phyloP scores from a whole-genome alignment of 2,329 filamentous ascomycete species.

The Lachnellula occidentalis region DNA sequence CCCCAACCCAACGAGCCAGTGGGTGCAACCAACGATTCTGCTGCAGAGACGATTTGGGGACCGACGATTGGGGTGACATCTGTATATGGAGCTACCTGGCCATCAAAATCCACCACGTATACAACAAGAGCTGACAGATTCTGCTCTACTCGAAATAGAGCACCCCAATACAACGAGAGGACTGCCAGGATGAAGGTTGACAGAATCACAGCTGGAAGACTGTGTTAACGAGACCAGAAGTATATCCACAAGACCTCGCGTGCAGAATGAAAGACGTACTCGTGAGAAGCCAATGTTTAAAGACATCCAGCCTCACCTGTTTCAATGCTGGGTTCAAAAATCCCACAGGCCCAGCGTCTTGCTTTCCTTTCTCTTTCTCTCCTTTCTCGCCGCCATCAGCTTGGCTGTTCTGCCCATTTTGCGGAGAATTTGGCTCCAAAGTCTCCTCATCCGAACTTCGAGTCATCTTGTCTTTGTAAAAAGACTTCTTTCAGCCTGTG shows the following conservation, averaged over 20 bases:
- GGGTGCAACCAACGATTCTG: conserved; percentile 38
- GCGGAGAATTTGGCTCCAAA: not conserved
- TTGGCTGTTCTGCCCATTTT: not conserved
- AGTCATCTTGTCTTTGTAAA: not conserved
- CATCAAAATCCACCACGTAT: conserved; percentile 60
- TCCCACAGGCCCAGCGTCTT: conserved; percentile 10
- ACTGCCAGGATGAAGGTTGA: conserved; percentile 50
- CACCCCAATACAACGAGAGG: conserved; percentile 57
- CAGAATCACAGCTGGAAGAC: conserved; percentile 40
- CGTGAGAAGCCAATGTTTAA: conserved; percentile 20
- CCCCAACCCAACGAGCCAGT: conserved; percentile 31
- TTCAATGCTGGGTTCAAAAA: conserved; percentile 22
- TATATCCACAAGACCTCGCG: not conserved
- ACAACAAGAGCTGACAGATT: conserved; percentile 46
- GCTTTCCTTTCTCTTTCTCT: conserved; percentile 13
- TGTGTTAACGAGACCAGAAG: not conserved
- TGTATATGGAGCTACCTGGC: conserved; percentile 45
- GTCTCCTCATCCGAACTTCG: conserved; percentile 1
- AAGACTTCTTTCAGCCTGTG: too few relatives aligned
- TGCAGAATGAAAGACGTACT: conserved; percentile 8
- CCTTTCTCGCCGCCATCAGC: not conserved
- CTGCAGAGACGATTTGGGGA: conserved; percentile 43
- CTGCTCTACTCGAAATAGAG: conserved; percentile 45
- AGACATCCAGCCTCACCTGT: conserved; percentile 9
- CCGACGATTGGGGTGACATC: conserved; percentile 49